Evolutionary conservation across 805 yeast species (phyloP).

Genomic region (Zygotorulaspora sp.): DNA sequence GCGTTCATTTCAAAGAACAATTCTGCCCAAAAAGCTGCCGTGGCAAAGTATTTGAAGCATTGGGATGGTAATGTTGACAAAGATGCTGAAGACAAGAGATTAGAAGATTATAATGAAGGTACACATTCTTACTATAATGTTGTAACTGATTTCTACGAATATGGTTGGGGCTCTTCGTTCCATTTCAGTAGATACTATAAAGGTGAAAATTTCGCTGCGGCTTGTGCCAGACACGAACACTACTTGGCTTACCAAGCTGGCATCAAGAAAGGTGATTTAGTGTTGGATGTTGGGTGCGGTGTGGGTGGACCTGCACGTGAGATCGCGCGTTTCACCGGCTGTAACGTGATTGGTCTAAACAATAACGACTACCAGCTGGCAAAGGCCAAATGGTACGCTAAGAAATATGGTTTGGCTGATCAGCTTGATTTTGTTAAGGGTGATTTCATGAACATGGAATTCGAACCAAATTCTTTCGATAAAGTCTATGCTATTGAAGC

Average conservation of each 20-base stretch:
- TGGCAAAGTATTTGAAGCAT: slow-evolving; percentile 87
- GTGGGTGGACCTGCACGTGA: slow-evolving; percentile 99
- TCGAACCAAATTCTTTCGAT: slow-evolving; percentile 83
- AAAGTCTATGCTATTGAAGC: slow-evolving; percentile 99
- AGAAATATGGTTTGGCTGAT: slow-evolving; percentile 57
- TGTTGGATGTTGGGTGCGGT: slow-evolving; percentile 97
- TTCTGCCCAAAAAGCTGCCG: slow-evolving; percentile 76
- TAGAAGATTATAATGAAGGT: slow-evolving; percentile 80
- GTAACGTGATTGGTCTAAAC: slow-evolving; percentile 83
- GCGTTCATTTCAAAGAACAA: slow-evolving; percentile 77
- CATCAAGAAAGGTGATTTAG: slow-evolving; percentile 73
- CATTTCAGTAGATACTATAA: slow-evolving; percentile 91
- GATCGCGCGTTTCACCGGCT: slow-evolving; percentile 85
- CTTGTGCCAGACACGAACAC: slow-evolving; percentile 96
- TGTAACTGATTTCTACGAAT: slow-evolving; percentile 96
- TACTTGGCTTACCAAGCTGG: slow-evolving; percentile 85
- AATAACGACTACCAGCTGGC: slow-evolving; percentile 96
- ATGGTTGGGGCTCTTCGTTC: slow-evolving; percentile 99
- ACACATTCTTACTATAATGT: slow-evolving; percentile 95
- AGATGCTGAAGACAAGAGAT: slow-evolving; percentile 66
- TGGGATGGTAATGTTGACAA: slow-evolving; percentile 89
- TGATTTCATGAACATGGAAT: slow-evolving; percentile 99
- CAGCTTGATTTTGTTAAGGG: slow-evolving; percentile 88
- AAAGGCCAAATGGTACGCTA: slow-evolving; percentile 81
- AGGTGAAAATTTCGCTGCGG: slow-evolving; percentile 92